Conservation (phyloP, 2,329 filamentous ascomycete genomes). For the Aspergillus tubingensis region DNA sequence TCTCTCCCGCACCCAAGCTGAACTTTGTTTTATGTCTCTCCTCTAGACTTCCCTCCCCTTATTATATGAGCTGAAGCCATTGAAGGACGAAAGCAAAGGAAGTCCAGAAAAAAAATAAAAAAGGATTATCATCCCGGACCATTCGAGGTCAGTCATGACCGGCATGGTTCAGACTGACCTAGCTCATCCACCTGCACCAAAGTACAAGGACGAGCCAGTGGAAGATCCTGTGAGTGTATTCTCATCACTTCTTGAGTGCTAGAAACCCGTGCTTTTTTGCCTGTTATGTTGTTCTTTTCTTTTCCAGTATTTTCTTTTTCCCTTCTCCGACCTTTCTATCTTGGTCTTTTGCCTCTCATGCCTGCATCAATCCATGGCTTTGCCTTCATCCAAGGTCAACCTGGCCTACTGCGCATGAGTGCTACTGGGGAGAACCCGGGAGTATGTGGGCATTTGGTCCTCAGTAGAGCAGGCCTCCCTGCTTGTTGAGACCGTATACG, state of each 20-base stretch:
- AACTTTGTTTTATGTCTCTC: constrained; percentile 1
- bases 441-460: not conserved
- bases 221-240: constrained; percentile 51
- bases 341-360: not conserved
- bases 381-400: constrained; percentile 16
- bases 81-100: constrained; percentile 6
- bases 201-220: constrained; percentile 52
- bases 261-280: not conserved
- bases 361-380: constrained; percentile 1
- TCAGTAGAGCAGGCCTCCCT: not conserved
- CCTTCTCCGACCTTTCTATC: constrained; percentile 10
- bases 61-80: constrained; percentile 11
- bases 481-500: not conserved
- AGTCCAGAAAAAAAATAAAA: constrained; percentile 4
- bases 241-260: constrained; percentile 14
- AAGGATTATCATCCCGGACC: constrained; percentile 23
- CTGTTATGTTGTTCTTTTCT: constrained; percentile 16
- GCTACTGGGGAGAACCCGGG: constrained; percentile 13
- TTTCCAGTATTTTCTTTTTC: constrained; percentile 18
- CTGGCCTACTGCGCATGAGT: constrained; percentile 17
- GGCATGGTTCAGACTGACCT: constrained; percentile 48
- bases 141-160: constrained; percentile 40
- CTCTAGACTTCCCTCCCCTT: not conserved
- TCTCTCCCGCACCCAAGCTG: constrained; percentile 19
- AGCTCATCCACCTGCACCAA: constrained; percentile 38